These are phyloP conservation scores for Hypoxylon sp. DNA, from an alignment of 2,329 filamentous ascomycete genomes.

Conservation along the genomic window DNA sequence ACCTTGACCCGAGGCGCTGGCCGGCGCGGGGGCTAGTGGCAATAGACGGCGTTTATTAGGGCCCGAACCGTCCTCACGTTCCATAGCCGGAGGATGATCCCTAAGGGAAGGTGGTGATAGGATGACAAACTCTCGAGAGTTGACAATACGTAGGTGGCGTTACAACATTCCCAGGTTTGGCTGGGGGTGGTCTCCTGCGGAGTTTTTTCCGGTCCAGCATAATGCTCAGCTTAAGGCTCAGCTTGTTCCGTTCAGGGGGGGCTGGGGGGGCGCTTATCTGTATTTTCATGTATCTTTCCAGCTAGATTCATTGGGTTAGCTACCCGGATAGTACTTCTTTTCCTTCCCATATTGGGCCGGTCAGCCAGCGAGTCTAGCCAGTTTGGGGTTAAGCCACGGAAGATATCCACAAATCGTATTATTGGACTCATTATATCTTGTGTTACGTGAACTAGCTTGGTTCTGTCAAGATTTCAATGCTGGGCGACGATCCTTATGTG, in stretches of 20 bases:
- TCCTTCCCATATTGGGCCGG: not conserved
- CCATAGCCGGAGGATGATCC: conserved; percentile 17
- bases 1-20: conserved; percentile 16
- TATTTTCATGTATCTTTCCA: conserved; percentile 8
- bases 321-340: conserved; percentile 5
- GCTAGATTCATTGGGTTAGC: not conserved
- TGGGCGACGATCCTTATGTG: too few species aligned
- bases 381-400: conserved; percentile 12
- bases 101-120: conserved; percentile 8
- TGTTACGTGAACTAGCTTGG: too few species aligned
- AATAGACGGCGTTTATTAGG: conserved; percentile 17
- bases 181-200: conserved; percentile 16
- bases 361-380: conserved; percentile 6
- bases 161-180: too few species aligned
- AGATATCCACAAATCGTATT: conserved; percentile 13
- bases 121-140: too few species aligned
- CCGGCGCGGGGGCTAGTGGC: conserved; percentile 27
- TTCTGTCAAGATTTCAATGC: too few species aligned
- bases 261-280: too few species aligned
- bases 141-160: too few species aligned
- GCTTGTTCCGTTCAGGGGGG: too few species aligned
- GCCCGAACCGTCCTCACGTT: conserved; percentile 7
- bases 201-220: conserved; percentile 26
- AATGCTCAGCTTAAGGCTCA: not conserved
- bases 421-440: conserved; percentile 1